Conservation (phyloP, 2,329 filamentous ascomycete species). For the Trichoderma sp. region DNA sequence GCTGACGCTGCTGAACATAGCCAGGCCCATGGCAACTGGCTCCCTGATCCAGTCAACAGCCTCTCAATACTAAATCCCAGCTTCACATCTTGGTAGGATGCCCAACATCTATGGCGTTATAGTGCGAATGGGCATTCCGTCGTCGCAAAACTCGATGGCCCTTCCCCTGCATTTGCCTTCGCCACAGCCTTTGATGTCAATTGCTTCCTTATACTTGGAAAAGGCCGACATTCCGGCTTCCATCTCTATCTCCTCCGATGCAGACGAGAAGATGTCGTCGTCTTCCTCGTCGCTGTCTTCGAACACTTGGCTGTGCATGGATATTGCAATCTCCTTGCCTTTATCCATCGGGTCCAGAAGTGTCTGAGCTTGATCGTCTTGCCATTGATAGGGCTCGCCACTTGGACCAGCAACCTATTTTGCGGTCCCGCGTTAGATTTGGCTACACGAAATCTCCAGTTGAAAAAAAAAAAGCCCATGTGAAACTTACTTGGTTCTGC, state of each 20-base stretch:
- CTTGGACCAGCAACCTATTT: background rate
- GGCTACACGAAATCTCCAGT: background rate
- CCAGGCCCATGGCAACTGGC: background rate
- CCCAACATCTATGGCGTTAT: background rate
- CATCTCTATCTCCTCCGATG: background rate
- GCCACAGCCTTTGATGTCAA: background rate
- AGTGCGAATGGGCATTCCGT: conserved; percentile 9
- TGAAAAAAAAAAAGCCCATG: background rate
- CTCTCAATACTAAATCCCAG: background rate
- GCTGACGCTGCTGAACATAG: background rate
- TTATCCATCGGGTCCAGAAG: background rate
- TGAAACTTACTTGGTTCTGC: background rate
- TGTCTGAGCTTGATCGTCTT: background rate
- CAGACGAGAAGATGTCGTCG: background rate
- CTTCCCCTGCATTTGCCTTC: background rate
- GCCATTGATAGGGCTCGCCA: background rate
- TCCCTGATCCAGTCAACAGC: too few relatives aligned
- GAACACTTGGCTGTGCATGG: conserved; percentile 10
- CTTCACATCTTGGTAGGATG: background rate
- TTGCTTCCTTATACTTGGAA: background rate
- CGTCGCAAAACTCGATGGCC: conserved; percentile 9
- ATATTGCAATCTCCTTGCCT: background rate
- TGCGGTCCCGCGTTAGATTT: background rate
- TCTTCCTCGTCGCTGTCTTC: conserved; percentile 10
- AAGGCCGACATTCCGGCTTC: background rate